Conservation (phyloP, 2,329 filamentous ascomycete species). For the Penicillium oxalicum region DNA sequence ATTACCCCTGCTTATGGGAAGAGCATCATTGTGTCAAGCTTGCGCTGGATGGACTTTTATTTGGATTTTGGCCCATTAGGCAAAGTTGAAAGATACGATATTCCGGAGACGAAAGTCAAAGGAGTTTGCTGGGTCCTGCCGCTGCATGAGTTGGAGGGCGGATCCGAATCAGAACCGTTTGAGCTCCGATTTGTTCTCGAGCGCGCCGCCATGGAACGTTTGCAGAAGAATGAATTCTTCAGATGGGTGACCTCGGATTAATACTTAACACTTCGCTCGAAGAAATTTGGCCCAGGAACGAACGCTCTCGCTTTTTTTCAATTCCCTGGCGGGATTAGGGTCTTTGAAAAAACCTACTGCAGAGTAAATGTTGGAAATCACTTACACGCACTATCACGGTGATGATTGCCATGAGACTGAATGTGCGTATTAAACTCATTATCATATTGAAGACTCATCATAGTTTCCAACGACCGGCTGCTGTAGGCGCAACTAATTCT, state of each 20-base stretch:
- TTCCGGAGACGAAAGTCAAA: constrained; percentile 5
- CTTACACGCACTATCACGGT: no score
- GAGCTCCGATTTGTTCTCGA: constrained; percentile 4
- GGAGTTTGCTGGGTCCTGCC: constrained; percentile 5
- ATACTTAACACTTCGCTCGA: neutral
- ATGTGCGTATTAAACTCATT: no score
- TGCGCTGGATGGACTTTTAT: constrained; percentile 9
- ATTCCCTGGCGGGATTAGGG: no score
- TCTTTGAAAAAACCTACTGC: no score
- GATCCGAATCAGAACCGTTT: constrained; percentile 2
- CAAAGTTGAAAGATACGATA: constrained; percentile 2
- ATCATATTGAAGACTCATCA: no score
- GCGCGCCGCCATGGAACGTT: constrained; percentile 3
- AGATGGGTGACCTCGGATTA: neutral
- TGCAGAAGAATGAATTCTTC: constrained; percentile 4
- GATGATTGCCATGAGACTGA: no score
- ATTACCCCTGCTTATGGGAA: neutral
- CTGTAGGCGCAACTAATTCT: no score
- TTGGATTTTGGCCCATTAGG: constrained; percentile 4
- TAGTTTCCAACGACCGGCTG: no score
- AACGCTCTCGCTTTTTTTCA: no score
- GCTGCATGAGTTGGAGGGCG: neutral
- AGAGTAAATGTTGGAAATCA: no score
- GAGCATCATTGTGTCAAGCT: constrained; percentile 6
- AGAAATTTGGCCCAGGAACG: no score